These are phyloP conservation scores for Umbelopsis vinacea DNA, from an alignment of 192 early-diverging fungal genomes.

Conservation along the genomic window DNA sequence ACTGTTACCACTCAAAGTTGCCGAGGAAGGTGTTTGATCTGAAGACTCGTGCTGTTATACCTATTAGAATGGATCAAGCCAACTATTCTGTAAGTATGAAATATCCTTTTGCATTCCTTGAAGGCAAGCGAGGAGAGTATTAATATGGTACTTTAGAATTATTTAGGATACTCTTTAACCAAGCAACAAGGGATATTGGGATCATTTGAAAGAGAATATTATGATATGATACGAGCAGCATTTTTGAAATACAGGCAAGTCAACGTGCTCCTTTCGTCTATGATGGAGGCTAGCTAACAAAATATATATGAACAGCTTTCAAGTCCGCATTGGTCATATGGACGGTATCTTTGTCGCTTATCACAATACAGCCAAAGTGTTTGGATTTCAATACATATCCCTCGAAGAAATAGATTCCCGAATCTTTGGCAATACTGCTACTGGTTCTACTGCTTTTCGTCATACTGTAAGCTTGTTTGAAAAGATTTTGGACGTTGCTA, in stretches of 20 bases:
- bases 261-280: neutral
- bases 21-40: conserved; percentile 88
- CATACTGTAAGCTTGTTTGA: conserved; percentile 65
- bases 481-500: conserved; percentile 63
- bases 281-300: too few species aligned
- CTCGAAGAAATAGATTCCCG: conserved; percentile 81
- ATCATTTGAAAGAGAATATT: conserved; percentile 92
- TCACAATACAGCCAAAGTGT: conserved; percentile 88
- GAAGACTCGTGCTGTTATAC: conserved; percentile 85
- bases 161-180: conserved; percentile 73
- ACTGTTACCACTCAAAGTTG: conserved; percentile 78
- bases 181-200: conserved; percentile 67
- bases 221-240: conserved; percentile 91
- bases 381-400: conserved; percentile 94
- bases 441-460: conserved; percentile 75
- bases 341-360: conserved; percentile 93
- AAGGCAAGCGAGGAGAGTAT: neutral
- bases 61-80: conserved; percentile 78
- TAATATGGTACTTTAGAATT: conserved; percentile 27
- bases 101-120: neutral
- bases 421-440: conserved; percentile 71
- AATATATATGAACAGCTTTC: conserved; percentile 67
- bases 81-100: conserved; percentile 65
- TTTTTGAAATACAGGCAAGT: conserved; percentile 81
- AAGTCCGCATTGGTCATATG: conserved; percentile 94